phyloP scores from a whole-genome alignment of 2,329 filamentous ascomycete genomes.

The Plectosphaerella sp. region DNA sequence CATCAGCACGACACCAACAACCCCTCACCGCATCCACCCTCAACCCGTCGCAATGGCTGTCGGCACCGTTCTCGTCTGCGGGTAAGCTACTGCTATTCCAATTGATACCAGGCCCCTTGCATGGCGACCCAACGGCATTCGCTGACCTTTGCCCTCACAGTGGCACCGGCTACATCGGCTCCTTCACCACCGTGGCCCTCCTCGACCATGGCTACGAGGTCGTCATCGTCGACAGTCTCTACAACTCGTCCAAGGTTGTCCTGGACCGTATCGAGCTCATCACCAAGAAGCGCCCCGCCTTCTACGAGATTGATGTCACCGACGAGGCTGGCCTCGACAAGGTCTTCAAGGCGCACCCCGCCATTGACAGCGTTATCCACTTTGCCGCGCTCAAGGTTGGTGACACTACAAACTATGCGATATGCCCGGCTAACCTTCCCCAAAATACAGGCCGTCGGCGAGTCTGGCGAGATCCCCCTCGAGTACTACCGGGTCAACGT shows the following conservation, averaged over 20 bases:
- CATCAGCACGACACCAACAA: constrained; percentile 3
- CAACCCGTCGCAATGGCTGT: constrained; percentile 57
- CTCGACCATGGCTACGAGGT: constrained; percentile 95
- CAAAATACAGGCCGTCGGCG: constrained; percentile 75
- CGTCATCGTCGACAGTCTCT: constrained; percentile 91
- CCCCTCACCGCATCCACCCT: constrained; percentile 3
- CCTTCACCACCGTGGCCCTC: constrained; percentile 88
- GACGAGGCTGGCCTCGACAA: constrained; percentile 78
- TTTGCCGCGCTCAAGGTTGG: constrained; percentile 92
- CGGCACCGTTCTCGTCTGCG: constrained; percentile 86
- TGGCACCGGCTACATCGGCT: constrained; percentile 98
- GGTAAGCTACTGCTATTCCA: constrained; percentile 54
- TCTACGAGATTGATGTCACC: constrained; percentile 85
- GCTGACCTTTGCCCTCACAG: constrained; percentile 40
- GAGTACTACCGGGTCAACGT: constrained; percentile 99
- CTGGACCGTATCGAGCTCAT: constrained; percentile 95
- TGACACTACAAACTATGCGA: not conserved
- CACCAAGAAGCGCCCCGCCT: constrained; percentile 78
- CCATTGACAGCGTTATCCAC: constrained; percentile 97
- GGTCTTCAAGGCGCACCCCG: constrained; percentile 83
- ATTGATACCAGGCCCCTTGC: not conserved
- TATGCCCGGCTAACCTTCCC: constrained; percentile 2
- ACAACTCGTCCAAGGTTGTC: constrained; percentile 91
- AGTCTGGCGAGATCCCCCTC: constrained; percentile 88
- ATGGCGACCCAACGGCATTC: not conserved